These are phyloP conservation scores for Zygosaccharomyces pseudobailii DNA, from an alignment of 1,139 yeast genomes.

Conservation along the genomic window DNA sequence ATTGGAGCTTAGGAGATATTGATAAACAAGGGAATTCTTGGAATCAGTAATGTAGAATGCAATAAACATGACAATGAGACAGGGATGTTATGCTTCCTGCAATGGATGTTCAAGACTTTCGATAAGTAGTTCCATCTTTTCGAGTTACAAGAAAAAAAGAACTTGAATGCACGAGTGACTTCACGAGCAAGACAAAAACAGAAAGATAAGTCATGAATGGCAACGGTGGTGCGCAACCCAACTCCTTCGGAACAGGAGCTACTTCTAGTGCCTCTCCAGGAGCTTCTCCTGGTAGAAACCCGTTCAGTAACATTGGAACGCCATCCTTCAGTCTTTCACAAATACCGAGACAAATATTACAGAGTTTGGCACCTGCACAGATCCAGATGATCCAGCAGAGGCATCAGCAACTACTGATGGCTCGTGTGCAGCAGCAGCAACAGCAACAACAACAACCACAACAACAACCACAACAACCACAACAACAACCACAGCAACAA, in stretches of 20 bases:
- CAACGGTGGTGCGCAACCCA: slow-evolving; percentile 12
- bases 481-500: slow-evolving; percentile 15
- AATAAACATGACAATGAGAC: slow-evolving; percentile 19
- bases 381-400: slow-evolving; percentile 36
- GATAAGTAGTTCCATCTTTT: neutral
- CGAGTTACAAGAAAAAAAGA: neutral
- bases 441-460: slow-evolving; percentile 21
- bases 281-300: slow-evolving; percentile 8
- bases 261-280: neutral
- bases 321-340: slow-evolving; percentile 34
- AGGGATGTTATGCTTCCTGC: neutral
- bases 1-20: slow-evolving; percentile 26
- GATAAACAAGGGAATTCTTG: slow-evolving; percentile 24
- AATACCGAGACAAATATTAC: slow-evolving; percentile 32
- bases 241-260: slow-evolving; percentile 2
- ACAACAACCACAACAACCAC: slow-evolving; percentile 17
- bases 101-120: neutral
- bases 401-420: slow-evolving; percentile 31
- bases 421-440: slow-evolving; percentile 20
- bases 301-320: slow-evolving; percentile 33
- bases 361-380: slow-evolving; percentile 33
- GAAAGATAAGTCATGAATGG: slow-evolving; percentile 1
- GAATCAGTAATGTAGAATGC: slow-evolving; percentile 30
- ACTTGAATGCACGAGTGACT: neutral
- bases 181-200: neutral